Conservation (phyloP, 805 yeast species). For the Ogataea pignaliae region DNA sequence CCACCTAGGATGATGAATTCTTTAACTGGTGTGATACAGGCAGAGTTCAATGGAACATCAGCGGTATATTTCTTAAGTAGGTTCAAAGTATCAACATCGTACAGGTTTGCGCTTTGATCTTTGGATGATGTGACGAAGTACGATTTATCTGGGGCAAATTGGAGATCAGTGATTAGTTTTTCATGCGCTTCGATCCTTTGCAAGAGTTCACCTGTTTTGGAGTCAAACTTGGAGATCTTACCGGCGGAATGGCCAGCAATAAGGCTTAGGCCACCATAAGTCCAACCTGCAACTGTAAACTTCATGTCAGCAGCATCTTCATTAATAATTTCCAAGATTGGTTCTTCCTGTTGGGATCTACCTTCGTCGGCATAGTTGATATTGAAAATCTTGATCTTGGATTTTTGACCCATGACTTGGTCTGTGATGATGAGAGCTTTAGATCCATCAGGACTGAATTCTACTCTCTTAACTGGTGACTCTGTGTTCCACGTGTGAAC, state of each 20-base stretch:
- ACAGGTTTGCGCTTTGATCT: slow-evolving; percentile 77
- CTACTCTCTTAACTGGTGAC: slow-evolving; percentile 89
- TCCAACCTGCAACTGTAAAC: slow-evolving; percentile 84
- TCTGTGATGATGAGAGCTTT: slow-evolving; percentile 76
- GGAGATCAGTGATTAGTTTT: slow-evolving; percentile 78
- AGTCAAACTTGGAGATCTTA: slow-evolving; percentile 71
- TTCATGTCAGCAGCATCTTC: slow-evolving; percentile 47
- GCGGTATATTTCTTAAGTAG: slow-evolving; percentile 71
- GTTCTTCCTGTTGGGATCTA: slow-evolving; percentile 44
- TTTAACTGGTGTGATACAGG: slow-evolving; percentile 89
- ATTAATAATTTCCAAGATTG: slow-evolving; percentile 50
- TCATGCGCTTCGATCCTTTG: slow-evolving; percentile 65
- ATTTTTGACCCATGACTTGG: slow-evolving; percentile 85
- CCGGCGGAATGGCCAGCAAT: slow-evolving; percentile 91
- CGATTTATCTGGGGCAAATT: slow-evolving; percentile 79
- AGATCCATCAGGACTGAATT: slow-evolving; percentile 70
- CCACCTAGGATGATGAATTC: slow-evolving; percentile 94
- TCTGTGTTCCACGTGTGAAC: slow-evolving; percentile 67
- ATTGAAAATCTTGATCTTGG: slow-evolving; percentile 67
- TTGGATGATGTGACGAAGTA: slow-evolving; percentile 91
- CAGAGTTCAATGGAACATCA: slow-evolving; percentile 93
- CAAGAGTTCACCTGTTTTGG: slow-evolving; percentile 66
- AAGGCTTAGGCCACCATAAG: slow-evolving; percentile 67
- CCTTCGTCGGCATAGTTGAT: slow-evolving; percentile 41
- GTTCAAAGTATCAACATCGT: slow-evolving; percentile 73